Conservation (phyloP, 2,329 filamentous ascomycete genomes). For the Metarhizium brunneum region DNA sequence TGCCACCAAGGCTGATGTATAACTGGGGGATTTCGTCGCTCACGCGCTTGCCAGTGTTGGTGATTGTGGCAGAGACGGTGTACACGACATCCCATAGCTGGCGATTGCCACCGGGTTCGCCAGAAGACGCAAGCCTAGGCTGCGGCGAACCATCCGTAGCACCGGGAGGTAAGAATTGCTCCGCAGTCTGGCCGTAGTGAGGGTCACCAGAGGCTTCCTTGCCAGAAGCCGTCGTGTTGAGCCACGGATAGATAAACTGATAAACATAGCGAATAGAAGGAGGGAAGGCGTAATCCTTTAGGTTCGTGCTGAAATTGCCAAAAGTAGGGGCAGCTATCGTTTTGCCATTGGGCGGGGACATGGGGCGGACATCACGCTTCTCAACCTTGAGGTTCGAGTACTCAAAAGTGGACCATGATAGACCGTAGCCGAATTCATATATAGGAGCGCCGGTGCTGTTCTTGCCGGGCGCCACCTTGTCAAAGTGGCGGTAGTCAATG, state of each 20-base stretch:
- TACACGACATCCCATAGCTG: constrained; percentile 61
- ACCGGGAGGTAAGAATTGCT: constrained; percentile 50
- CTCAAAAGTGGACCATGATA: constrained; percentile 71
- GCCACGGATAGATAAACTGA: constrained; percentile 61
- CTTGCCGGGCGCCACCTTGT: constrained; percentile 38
- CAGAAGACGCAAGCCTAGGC: constrained; percentile 39
- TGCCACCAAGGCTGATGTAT: constrained; percentile 73
- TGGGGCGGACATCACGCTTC: constrained; percentile 38
- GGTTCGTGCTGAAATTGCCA: constrained; percentile 53
- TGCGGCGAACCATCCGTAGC: constrained; percentile 48
- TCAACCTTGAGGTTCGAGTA: constrained; percentile 59
- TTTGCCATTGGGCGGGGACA: constrained; percentile 50
- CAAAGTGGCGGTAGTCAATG: constrained; percentile 63
- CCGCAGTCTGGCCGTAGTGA: constrained; percentile 48
- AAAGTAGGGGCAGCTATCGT: constrained; percentile 56
- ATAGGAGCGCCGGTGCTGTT: constrained; percentile 43
- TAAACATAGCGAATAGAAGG: constrained; percentile 39
- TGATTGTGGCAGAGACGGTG: constrained; percentile 57
- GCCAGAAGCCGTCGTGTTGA: constrained; percentile 54
- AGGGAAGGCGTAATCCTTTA: constrained; percentile 62
- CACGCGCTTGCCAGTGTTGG: constrained; percentile 55
- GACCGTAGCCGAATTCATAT: constrained; percentile 73
- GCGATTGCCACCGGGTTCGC: constrained; percentile 53
- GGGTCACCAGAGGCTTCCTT: constrained; percentile 47
- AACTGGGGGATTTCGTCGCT: constrained; percentile 70